phyloP scores from a whole-genome alignment of 2,329 filamentous ascomycete species.

The Aspergillus tubingensis region DNA sequence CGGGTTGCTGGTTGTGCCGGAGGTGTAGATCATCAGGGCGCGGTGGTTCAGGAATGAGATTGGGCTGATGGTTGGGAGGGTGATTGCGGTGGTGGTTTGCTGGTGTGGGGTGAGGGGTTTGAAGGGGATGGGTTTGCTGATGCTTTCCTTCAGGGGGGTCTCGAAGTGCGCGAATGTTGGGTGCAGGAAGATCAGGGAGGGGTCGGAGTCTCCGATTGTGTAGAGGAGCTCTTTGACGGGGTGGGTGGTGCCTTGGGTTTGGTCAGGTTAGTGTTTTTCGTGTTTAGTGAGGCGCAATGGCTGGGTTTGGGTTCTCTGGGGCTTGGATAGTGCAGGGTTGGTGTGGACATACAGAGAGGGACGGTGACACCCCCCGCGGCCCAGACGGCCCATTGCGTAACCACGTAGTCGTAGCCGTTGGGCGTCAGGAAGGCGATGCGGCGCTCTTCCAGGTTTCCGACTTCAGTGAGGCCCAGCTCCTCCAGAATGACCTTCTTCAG shows the following conservation, averaged over 20 bases:
- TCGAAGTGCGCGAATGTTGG: constrained; percentile 40
- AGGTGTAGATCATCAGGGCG: constrained; percentile 48
- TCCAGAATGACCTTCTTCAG: constrained; percentile 41
- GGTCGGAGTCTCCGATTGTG: constrained; percentile 45
- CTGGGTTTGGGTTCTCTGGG: too few species aligned
- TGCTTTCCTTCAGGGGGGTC: constrained; percentile 33
- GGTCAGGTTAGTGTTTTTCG: background rate
- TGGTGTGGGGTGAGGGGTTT: constrained; percentile 28
- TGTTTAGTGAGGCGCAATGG: too few species aligned
- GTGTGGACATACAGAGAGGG: constrained; percentile 41
- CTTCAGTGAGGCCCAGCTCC: constrained; percentile 25
- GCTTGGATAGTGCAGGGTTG: background rate
- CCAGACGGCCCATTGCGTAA: constrained; percentile 48
- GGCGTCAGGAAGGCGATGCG: constrained; percentile 43
- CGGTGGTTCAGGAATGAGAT: constrained; percentile 32
- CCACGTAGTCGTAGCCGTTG: constrained; percentile 47
- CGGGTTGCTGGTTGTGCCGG: constrained; percentile 45
- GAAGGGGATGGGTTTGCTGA: constrained; percentile 32
- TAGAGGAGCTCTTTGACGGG: constrained; percentile 46
- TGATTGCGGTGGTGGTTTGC: constrained; percentile 24
- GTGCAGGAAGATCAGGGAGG: constrained; percentile 45
- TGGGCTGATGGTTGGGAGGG: constrained; percentile 36
- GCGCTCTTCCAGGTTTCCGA: constrained; percentile 38
- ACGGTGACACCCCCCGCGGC: constrained; percentile 47
- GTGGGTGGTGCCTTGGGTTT: constrained; percentile 40